Evolutionary conservation across 116 monocot genomes (phyloP), one percentile per base, ranked within the genome.

Genomic region (Zostera marina): DNA sequence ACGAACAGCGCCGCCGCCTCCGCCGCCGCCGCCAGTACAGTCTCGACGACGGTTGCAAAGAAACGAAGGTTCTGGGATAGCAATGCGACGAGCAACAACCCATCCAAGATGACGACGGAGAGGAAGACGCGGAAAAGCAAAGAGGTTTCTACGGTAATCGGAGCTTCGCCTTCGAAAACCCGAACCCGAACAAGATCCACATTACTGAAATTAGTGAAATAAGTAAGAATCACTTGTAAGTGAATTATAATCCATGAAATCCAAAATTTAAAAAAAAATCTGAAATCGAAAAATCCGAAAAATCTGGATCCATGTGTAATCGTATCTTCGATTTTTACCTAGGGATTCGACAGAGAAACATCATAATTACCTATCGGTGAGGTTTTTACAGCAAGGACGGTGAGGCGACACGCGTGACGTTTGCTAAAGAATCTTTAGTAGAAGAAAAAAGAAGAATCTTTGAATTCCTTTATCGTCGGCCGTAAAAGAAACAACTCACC

Each of bases 21-120:
- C 83, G 53, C 79, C 84, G 2, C 66, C 62, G n/a, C 74, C 76
- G 41, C 67, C 78, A 26, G 75, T 88, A 59, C 17, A 47, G 20
- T 96, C 89, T 1, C 94, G 26, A 26, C 88, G 3, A 63, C 52
- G 13, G 58, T 74, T 0, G 73, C 74, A 0, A 96, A 86, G 85
- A 96, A 96, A 58, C 63, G 89, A 42, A 89, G 76, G 59, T 96
- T 89, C 64, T 96, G 89, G 89, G 96, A 85, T 46, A 96, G 81
- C 47, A 65, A 64, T n/a, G 66, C 65, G 4, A 75, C 80, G 26
- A 77, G 71, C 38, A 89, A 89, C 38, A 89, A 89, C 63, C 89
- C 89, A 8, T 78, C 82, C 0, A 66, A 74, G 21, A 26, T 56
- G 40, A 47, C 75, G 0, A 51, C 68, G 10, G 80, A 70, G 22